Base-by-base conservation (phyloP, 2,329 filamentous ascomycete genomes). In the Exophiala viscosa region DNA sequence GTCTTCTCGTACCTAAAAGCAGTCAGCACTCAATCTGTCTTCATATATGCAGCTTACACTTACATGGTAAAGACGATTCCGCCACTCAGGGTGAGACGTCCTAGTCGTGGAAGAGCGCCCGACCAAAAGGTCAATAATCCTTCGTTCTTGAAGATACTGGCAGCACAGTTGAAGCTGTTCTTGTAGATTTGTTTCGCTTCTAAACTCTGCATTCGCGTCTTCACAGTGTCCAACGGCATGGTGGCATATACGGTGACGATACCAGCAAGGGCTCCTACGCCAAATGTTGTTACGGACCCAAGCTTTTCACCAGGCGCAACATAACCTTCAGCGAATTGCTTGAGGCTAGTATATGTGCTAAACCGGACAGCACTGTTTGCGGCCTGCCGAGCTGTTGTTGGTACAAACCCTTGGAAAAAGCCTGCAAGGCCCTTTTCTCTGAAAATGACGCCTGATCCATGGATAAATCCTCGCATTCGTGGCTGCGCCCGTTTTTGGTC, bases 181-280 rank as follows among this genome's bases (percentile, higher is more conserved):
- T 87, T 90, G 67, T 99, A 99, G 55, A 86, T 73, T 39, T 73
- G 76, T 57, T 81, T 82, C 32, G 92, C 89, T 70, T 96, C 90
- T 56, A 96, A 86, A 61, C 90, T 95, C 80, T 99, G 93, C 93
- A 99, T 99, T 57, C 90, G 79, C 44, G 93, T 99, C 81, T 99
- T 99, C 69, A 99, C 81, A 0, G 92, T 97, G 70, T 99, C 93
- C 39, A 99, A 73, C 1, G 84, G 84, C 71, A 86, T 85, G 1
- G 84, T 79, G 18, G 71, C 71, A 63, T 77, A 79, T 50, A 99
- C 93, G 1, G 93, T 99, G 57, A 97, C 90, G 4, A 95, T 73
- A 2, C 93, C 93, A 0, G 93, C 92, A 18, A 93, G 72, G 17
- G 88, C 92, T 48, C 93, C 93, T 63, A 96, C 89, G 1, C 83